These are phyloP conservation scores for Helenozyma baotianmanensis DNA, from an alignment of 805 yeast species.

Conservation along the genomic window DNA sequence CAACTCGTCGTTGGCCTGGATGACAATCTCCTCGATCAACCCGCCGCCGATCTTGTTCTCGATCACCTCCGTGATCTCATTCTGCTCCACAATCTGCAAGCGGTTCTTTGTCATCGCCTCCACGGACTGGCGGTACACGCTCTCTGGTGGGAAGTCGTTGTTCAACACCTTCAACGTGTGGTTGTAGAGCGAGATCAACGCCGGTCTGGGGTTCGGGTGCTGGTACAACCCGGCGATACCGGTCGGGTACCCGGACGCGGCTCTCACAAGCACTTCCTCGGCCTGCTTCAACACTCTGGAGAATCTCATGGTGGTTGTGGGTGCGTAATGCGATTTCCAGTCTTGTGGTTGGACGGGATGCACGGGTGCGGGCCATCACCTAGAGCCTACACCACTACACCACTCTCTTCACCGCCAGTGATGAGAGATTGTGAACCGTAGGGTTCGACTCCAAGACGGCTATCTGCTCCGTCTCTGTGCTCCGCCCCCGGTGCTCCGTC, in stretches of 20 bases:
- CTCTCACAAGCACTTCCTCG: slow-evolving; percentile 53
- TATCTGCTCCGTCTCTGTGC: too few relatives aligned
- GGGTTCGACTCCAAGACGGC: too few relatives aligned
- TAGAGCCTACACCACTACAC: background rate
- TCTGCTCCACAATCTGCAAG: slow-evolving; percentile 57
- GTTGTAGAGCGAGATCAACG: slow-evolving; percentile 63
- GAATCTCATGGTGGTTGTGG: slow-evolving; percentile 30
- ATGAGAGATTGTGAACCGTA: background rate
- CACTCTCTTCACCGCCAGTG: background rate
- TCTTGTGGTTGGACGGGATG: slow-evolving; percentile 15
- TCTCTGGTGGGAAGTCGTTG: slow-evolving; percentile 60
- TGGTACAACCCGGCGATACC: slow-evolving; percentile 75
- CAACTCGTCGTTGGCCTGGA: slow-evolving; percentile 81
- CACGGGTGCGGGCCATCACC: slow-evolving; percentile 10
- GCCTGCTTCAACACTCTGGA: slow-evolving; percentile 39
- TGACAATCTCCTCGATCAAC: slow-evolving; percentile 72
- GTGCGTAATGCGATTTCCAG: slow-evolving; percentile 7
- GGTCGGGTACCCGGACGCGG: slow-evolving; percentile 67
- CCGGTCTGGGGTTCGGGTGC: slow-evolving; percentile 83
- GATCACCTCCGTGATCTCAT: slow-evolving; percentile 58
- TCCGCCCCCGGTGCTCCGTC: too few relatives aligned
- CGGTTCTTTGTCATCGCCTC: slow-evolving; percentile 69
- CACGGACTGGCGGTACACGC: slow-evolving; percentile 74
- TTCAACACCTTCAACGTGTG: slow-evolving; percentile 59
- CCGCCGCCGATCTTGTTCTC: slow-evolving; percentile 78